Percentiles rank a stretch among this genome's conserved stretches.
Evolutionary conservation across 1,284 basidiomycete species (phyloP).

Genomic region (Melampsora americana): DNA sequence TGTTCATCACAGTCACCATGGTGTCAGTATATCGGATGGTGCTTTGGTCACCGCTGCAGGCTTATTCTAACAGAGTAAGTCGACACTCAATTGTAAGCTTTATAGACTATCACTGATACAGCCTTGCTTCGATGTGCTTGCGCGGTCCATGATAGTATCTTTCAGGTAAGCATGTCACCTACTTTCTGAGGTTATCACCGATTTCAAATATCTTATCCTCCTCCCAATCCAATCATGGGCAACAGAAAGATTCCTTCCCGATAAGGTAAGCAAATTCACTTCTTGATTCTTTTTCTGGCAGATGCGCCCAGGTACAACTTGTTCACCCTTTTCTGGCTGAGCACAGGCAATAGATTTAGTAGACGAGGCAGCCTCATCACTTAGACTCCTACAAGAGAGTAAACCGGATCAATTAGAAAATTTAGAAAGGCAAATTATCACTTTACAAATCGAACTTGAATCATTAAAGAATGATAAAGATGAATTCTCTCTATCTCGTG

Average conservation of each 20-base stretch:
- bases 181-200: neutral
- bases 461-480: constrained; percentile 84
- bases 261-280: constrained; percentile 68
- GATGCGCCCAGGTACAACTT: neutral
- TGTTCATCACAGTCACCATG: constrained; percentile 63
- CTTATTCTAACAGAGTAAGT: constrained; percentile 43
- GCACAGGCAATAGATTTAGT: constrained; percentile 63
- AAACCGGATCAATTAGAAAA: constrained; percentile 81
- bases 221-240: neutral
- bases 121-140: neutral
- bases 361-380: constrained; percentile 80
- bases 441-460: constrained; percentile 83
- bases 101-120: neutral
- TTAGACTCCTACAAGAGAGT: constrained; percentile 85
- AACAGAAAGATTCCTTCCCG: constrained; percentile 73
- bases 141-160: constrained; percentile 47
- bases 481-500: constrained; percentile 70
- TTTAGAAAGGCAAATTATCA: constrained; percentile 77
- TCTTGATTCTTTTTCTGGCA: neutral
- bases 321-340: neutral
- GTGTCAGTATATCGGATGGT: constrained; percentile 80
- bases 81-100: neutral
- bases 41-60: constrained; percentile 74
- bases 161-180: constrained; percentile 21
- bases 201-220: neutral